Evolutionary conservation across 2,329 filamentous ascomycete species (phyloP).

Genomic region (Talaromyces sp.): DNA sequence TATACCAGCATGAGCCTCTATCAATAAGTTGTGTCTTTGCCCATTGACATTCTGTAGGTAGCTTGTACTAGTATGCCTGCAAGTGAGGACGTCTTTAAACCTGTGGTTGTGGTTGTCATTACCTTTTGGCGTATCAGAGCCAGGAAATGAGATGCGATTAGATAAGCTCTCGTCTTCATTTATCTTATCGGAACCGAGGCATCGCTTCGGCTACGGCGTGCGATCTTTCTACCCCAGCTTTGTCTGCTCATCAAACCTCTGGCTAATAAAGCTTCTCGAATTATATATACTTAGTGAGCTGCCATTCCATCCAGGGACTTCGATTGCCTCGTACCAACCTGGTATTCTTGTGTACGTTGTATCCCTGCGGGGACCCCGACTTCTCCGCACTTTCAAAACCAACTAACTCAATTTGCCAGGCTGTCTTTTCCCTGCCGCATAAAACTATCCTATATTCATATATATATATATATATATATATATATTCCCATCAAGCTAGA

Average conservation of each 20-base stretch:
- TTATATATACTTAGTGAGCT: background rate
- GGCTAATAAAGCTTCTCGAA: background rate
- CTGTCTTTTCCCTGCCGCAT: background rate
- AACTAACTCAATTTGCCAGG: background rate
- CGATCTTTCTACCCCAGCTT: background rate
- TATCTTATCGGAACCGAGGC: constrained; percentile 8
- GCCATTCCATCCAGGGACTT: too few species aligned
- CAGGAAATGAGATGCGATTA: background rate
- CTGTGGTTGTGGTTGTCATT: too few species aligned
- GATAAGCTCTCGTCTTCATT: background rate
- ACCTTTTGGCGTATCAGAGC: too few species aligned
- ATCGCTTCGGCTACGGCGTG: background rate
- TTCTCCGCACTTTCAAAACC: background rate
- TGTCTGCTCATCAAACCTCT: background rate
- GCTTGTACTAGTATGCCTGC: too few species aligned
- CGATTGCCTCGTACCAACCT: background rate
- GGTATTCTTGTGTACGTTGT: background rate
- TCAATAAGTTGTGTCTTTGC: too few species aligned
- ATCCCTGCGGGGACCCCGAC: background rate
- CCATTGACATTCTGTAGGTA: too few species aligned
- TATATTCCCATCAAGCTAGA: background rate
- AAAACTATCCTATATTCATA: too few species aligned
- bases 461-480: too few species aligned
- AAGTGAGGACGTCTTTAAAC: too few species aligned
- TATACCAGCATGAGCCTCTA: too few species aligned